Evolutionary conservation across 176 grass and related monocot species (phyloP).

Genomic region (Musa schizocarpa): DNA sequence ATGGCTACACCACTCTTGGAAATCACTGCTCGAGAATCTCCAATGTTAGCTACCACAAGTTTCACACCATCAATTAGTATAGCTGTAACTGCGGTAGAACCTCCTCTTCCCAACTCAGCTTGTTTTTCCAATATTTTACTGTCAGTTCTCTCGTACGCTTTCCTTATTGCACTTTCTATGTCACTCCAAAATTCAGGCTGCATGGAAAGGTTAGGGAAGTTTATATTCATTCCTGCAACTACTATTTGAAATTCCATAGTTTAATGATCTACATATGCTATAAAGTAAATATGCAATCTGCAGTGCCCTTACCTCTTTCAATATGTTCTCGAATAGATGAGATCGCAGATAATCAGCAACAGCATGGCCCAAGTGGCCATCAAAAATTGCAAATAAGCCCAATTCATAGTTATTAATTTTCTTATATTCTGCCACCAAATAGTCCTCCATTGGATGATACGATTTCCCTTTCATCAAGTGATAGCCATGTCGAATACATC

Average conservation of each 20-base stretch:
- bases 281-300: background rate
- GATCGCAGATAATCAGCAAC: conserved; percentile 54
- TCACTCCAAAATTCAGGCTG: conserved; percentile 86
- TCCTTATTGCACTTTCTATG: conserved; percentile 47
- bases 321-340: conserved; percentile 79
- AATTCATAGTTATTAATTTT: conserved; percentile 47
- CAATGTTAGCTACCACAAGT: conserved; percentile 74
- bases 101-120: conserved; percentile 67
- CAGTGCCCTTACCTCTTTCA: conserved; percentile 50
- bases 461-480: conserved; percentile 88
- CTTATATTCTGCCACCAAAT: conserved; percentile 65
- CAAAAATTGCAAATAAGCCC: conserved; percentile 87
- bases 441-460: conserved; percentile 84
- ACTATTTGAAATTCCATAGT: too few species aligned
- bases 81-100: conserved; percentile 80
- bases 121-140: conserved; percentile 73
- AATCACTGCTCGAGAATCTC: conserved; percentile 82
- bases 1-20: conserved; percentile 52
- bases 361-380: conserved; percentile 71
- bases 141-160: conserved; percentile 68
- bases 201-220: conserved; percentile 12
- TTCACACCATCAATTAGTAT: conserved; percentile 67
- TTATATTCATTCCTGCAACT: background rate
- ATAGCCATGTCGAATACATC: conserved; percentile 56
- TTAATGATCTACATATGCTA: too few species aligned